These are phyloP conservation scores for Syzygium grande DNA, from an alignment of 345 rosid genomes.

Conservation along the genomic window DNA sequence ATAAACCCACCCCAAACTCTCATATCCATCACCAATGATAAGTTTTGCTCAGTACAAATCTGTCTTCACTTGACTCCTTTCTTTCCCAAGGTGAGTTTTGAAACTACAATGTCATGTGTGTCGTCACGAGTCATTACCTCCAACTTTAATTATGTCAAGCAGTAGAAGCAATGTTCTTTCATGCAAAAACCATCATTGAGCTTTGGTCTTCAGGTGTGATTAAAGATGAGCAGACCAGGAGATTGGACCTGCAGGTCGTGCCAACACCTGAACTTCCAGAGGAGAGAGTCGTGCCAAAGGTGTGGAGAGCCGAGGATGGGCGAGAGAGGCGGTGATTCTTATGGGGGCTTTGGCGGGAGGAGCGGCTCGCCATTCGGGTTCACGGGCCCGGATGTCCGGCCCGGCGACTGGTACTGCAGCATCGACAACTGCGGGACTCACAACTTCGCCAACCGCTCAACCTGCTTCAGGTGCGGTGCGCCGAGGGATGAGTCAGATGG, in stretches of 20 bases:
- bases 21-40: background rate
- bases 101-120: background rate
- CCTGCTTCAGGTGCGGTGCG: slow-evolving; percentile 83
- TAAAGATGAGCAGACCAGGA: slow-evolving; percentile 61
- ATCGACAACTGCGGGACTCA: slow-evolving; percentile 76
- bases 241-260: slow-evolving; percentile 90
- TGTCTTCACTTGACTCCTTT: background rate
- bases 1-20: background rate
- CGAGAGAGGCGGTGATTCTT: slow-evolving; percentile 15
- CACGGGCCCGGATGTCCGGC: slow-evolving; percentile 87
- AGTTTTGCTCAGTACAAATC: background rate
- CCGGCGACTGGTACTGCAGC: slow-evolving; percentile 94
- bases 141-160: background rate
- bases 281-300: slow-evolving; percentile 77
- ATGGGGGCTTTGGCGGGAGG: slow-evolving; percentile 36
- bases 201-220: background rate
- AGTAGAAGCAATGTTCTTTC: background rate
- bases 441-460: slow-evolving; percentile 87
- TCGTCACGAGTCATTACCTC: background rate
- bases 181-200: background rate
- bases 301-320: slow-evolving; percentile 27
- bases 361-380: slow-evolving; percentile 56
- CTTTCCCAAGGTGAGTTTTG: background rate
- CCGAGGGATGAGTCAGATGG: slow-evolving; percentile 43
- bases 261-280: slow-evolving; percentile 76